Evolutionary conservation across 176 grass and related monocot genomes (phyloP).

Genomic region (Triticum dicoccoides): DNA sequence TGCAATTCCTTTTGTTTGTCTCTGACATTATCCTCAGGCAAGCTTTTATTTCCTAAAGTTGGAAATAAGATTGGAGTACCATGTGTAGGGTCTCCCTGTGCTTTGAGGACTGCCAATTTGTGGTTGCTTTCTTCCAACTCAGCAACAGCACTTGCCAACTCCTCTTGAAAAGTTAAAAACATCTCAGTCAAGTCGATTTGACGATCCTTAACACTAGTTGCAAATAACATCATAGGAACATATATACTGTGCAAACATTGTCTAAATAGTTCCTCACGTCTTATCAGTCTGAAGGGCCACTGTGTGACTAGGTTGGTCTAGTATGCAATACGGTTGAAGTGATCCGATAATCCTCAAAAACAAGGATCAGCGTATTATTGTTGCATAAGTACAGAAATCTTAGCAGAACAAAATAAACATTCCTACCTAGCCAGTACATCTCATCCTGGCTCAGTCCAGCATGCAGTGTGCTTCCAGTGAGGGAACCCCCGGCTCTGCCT

Average conservation of each 20-base stretch:
- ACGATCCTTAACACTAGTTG: neutral
- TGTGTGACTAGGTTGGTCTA: neutral
- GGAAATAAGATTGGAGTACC: conserved; percentile 56
- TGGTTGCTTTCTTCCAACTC: conserved; percentile 75
- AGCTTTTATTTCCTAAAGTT: conserved; percentile 55
- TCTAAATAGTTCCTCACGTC: neutral
- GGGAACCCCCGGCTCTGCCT: neutral
- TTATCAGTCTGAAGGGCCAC: neutral
- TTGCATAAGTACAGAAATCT: neutral
- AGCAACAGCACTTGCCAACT: conserved; percentile 53
- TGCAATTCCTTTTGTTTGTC: conserved; percentile 76
- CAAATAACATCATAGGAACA: neutral
- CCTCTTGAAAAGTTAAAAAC: conserved; percentile 69
- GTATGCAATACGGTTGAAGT: neutral
- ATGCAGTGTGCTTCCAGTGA: neutral
- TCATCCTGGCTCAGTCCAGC: neutral
- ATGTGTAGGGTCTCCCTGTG: conserved; percentile 58
- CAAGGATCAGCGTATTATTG: neutral
- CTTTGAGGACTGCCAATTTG: conserved; percentile 62
- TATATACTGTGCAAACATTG: neutral
- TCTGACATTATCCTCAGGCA: conserved; percentile 45
- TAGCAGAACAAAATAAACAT: neutral
- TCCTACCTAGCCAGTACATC: neutral
- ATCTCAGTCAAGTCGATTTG: conserved; percentile 8
- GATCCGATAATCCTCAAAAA: neutral